phyloP scores from a whole-genome alignment of 768 basidiomycete genomes.

The Mycena leptocephala region DNA sequence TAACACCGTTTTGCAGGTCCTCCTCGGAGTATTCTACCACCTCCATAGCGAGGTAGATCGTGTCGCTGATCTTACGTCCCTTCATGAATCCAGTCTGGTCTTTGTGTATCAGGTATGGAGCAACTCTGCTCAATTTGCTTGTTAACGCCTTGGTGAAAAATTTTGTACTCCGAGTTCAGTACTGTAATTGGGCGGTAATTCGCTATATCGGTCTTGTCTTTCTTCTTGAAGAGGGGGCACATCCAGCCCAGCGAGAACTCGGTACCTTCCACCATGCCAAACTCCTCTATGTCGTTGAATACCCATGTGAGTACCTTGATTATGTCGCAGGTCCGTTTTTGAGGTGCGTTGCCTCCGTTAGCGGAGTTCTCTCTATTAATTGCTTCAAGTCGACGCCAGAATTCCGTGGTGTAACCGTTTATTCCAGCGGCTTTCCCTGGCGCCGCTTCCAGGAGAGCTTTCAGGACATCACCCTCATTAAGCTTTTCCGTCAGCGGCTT shows the following conservation, averaged over 20 bases:
- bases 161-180: conserved; percentile 5
- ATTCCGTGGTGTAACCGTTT: neutral
- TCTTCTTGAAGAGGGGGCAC: no score
- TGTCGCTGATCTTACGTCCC: conserved; percentile 36
- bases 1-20: neutral
- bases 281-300: neutral
- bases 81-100: conserved; percentile 46
- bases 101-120: neutral
- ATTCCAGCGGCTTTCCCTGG: neutral
- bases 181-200: no score
- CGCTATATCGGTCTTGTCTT: no score
- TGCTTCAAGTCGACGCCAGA: neutral
- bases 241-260: no score
- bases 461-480: neutral
- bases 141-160: conserved; percentile 25
- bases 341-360: neutral
- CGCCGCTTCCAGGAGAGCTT: neutral
- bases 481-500: neutral
- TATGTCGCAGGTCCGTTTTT: neutral
- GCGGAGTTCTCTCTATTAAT: neutral
- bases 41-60: conserved; percentile 29
- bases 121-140: conserved; percentile 9
- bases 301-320: neutral
- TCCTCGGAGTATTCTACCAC: conserved; percentile 26
- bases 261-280: no score